Percentiles rank a stretch among this genome's conserved stretches.
These are phyloP conservation scores for Begonia fuchsioides DNA, from an alignment of 306 rosid species.

Conservation along the genomic window DNA sequence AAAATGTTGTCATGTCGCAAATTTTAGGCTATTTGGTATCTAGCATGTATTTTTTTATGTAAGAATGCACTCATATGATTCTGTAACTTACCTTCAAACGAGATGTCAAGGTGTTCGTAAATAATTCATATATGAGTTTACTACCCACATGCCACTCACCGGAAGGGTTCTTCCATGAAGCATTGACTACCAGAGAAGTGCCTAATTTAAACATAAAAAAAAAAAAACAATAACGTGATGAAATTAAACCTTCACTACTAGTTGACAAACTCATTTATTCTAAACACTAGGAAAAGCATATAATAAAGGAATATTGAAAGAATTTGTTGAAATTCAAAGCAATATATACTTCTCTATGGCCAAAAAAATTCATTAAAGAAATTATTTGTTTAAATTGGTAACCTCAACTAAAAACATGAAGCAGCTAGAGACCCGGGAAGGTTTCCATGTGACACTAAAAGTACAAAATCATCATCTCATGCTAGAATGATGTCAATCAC, in stretches of 20 bases:
- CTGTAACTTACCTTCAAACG: constrained; percentile 58
- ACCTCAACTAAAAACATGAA: too few relatives aligned
- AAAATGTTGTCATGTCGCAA: neutral
- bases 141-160: constrained; percentile 96
- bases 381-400: too few relatives aligned
- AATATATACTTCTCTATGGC: too few relatives aligned
- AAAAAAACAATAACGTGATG: constrained; percentile 12
- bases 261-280: neutral
- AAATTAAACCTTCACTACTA: neutral
- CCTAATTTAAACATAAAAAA: constrained; percentile 35
- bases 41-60: too few relatives aligned
- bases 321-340: too few relatives aligned
- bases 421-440: too few relatives aligned
- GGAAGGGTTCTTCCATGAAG: constrained; percentile 88
- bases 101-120: constrained; percentile 50
- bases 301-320: neutral
- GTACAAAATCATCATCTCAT: too few relatives aligned
- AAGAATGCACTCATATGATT: too few relatives aligned
- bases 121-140: constrained; percentile 77
- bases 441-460: too few relatives aligned
- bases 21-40: too few relatives aligned
- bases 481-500: too few relatives aligned
- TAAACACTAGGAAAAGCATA: neutral
- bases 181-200: constrained; percentile 49
- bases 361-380: too few relatives aligned